A percentile compares a stretch with the other conserved stretches of the same genome.
These are phyloP conservation scores for Colletotrichum sp. DNA, from an alignment of 2,329 filamentous ascomycete genomes.

Conservation along the genomic window DNA sequence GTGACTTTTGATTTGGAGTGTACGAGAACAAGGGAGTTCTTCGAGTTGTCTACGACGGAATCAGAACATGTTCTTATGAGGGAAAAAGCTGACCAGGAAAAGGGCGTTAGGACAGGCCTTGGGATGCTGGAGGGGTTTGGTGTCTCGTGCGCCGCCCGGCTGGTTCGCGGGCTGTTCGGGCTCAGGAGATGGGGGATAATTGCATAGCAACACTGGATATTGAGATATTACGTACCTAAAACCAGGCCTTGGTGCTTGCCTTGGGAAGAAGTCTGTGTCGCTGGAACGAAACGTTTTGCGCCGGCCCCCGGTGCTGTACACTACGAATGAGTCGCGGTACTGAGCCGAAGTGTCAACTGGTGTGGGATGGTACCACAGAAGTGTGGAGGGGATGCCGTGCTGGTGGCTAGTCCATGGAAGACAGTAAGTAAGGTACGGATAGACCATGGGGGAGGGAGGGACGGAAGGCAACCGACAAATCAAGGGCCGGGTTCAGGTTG, in stretches of 20 bases:
- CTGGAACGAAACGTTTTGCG: background rate
- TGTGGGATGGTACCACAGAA: background rate
- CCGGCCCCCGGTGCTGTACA: background rate
- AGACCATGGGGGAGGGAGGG: background rate
- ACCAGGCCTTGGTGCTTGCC: background rate
- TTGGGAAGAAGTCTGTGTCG: background rate
- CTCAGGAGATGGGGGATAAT: background rate
- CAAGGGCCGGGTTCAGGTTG: background rate
- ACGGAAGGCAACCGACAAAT: background rate
- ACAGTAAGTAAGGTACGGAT: background rate
- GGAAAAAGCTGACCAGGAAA: background rate
- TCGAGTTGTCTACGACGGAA: background rate
- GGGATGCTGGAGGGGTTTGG: background rate
- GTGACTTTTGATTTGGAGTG: background rate
- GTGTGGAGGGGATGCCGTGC: background rate
- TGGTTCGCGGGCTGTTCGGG: background rate
- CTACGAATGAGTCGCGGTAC: background rate
- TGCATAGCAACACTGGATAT: background rate
- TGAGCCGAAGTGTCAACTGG: background rate
- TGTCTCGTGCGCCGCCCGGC: background rate
- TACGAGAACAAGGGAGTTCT: background rate
- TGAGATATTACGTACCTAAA: background rate
- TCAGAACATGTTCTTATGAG: background rate
- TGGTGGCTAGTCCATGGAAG: background rate
- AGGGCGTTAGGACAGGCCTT: background rate